phyloP scores from a whole-genome alignment of 2,329 filamentous ascomycete genomes.

The Pseudogymnoascus sp. region DNA sequence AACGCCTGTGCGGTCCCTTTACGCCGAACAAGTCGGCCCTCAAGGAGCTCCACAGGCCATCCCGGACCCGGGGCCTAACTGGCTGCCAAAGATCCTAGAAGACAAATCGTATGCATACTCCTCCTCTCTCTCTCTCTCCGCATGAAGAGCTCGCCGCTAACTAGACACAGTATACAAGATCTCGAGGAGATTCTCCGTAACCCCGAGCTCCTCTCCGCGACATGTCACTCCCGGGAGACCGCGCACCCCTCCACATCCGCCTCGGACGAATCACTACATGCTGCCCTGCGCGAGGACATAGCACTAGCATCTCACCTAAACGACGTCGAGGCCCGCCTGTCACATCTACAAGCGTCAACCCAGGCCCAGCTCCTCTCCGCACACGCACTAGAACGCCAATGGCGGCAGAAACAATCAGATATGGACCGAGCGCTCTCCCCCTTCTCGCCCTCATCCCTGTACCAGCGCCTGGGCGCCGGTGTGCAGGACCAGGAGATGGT shows the following conservation, averaged over 20 bases:
- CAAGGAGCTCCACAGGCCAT: constrained; percentile 25
- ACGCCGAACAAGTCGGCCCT: constrained; percentile 2
- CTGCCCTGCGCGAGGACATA: constrained; percentile 63
- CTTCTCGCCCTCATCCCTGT: constrained; percentile 80
- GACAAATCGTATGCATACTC: constrained; percentile 65
- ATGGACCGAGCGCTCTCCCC: constrained; percentile 79
- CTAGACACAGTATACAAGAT: constrained; percentile 59
- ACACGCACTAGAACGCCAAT: constrained; percentile 83
- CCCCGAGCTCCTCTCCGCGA: constrained; percentile 60
- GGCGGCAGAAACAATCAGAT: constrained; percentile 78
- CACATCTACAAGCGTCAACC: constrained; percentile 57
- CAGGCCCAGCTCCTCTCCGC: constrained; percentile 77
- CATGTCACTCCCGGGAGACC: constrained; percentile 58
- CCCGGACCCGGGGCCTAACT: constrained; percentile 58
- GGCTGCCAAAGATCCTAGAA: constrained; percentile 68
- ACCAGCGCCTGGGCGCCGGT: constrained; percentile 68
- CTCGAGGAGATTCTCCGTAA: constrained; percentile 60
- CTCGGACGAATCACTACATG: constrained; percentile 55
- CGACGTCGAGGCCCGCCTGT: constrained; percentile 49
- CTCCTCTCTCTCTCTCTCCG: constrained; percentile 18
- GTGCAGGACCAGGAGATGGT: constrained; percentile 76
- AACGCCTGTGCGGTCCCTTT: not conserved
- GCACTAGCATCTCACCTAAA: constrained; percentile 56
- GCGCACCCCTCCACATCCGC: constrained; percentile 63
- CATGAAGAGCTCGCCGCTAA: constrained; percentile 14